phyloP scores from a whole-genome alignment of 2,329 filamentous ascomycete genomes.

The Fusarium temperatum region DNA sequence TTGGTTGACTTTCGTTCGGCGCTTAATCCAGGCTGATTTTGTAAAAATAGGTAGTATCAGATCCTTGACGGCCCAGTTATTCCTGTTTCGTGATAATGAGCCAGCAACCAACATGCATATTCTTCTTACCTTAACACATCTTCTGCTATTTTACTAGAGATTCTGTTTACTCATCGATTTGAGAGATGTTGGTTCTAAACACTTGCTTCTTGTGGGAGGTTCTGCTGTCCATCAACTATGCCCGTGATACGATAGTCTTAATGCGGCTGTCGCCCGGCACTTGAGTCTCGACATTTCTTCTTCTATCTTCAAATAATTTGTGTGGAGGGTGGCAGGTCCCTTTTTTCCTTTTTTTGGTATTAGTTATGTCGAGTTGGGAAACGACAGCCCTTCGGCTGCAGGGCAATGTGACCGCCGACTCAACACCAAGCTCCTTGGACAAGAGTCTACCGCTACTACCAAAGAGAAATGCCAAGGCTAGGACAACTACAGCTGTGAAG shows the following conservation, averaged over 20 bases:
- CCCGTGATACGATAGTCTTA: neutral
- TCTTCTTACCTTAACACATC: slow-evolving; percentile 21
- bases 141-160: slow-evolving; percentile 3
- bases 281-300: neutral
- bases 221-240: neutral
- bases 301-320: neutral
- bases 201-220: neutral
- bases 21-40: slow-evolving; percentile 18
- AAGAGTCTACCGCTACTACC: slow-evolving; percentile 12
- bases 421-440: neutral
- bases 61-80: slow-evolving; percentile 20
- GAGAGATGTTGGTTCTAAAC: slow-evolving; percentile 16
- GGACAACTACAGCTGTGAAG: neutral
- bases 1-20: slow-evolving; percentile 1
- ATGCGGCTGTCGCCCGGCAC: neutral
- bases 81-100: slow-evolving; percentile 32
- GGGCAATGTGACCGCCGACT: neutral
- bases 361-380: slow-evolving; percentile 34
- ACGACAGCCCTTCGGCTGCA: slow-evolving; percentile 7
- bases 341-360: neutral
- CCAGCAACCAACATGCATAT: slow-evolving; percentile 31
- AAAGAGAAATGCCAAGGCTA: neutral
- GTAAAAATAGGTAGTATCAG: slow-evolving; percentile 3
- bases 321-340: slow-evolving; percentile 12
- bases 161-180: neutral